Conservation (phyloP, 2,329 filamentous ascomycete species). For the Didymella exigua region DNA sequence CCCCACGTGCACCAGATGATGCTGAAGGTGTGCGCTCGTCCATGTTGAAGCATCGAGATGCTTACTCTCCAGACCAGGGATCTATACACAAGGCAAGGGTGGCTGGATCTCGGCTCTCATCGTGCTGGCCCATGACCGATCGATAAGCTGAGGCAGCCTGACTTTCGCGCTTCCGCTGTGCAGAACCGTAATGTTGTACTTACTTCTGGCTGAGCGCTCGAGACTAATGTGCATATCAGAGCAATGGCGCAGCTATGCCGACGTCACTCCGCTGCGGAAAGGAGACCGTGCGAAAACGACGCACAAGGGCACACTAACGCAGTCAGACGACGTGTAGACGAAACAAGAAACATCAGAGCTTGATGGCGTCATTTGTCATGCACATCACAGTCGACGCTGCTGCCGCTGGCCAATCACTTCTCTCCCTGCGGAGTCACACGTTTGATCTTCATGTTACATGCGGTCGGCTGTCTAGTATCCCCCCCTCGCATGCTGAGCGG, state of each 20-base stretch:
- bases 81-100: too few species aligned
- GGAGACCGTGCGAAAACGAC: not conserved
- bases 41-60: too few species aligned
- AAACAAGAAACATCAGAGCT: not conserved
- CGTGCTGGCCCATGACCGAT: not conserved
- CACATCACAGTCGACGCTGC: not conserved
- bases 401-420: not conserved
- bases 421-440: not conserved
- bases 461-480: not conserved
- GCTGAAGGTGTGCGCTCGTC: too few species aligned
- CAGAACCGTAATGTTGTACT: not conserved
- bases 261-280: not conserved
- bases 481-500: not conserved
- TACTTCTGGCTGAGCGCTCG: not conserved
- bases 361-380: not conserved
- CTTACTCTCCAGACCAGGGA: too few species aligned
- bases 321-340: not conserved
- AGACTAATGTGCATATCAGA: too few species aligned
- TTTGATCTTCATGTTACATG: not conserved
- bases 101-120: not conserved
- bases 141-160: not conserved
- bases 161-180: not conserved
- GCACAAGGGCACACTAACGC: not conserved
- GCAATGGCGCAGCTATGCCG: not conserved
- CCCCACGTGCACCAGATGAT: too few species aligned